Conservation (phyloP, 2,329 filamentous ascomycete genomes). For the Ophiostoma fasciatum region DNA sequence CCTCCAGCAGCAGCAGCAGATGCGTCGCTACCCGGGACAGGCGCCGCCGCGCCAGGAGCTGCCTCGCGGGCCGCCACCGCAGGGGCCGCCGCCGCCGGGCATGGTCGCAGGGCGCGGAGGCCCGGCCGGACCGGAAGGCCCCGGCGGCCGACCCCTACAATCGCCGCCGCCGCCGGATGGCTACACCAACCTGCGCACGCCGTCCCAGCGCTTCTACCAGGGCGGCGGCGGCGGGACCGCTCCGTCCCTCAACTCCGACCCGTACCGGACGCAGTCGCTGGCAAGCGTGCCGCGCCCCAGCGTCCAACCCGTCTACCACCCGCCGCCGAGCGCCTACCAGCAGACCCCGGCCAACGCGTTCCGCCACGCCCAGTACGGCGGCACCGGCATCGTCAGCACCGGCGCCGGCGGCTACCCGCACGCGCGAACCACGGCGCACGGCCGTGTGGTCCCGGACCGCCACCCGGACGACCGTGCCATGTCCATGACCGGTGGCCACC, state of each 20-base stretch:
- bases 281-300: constrained; percentile 49
- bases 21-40: constrained; percentile 29
- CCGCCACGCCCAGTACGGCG: constrained; percentile 60
- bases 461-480: constrained; percentile 77
- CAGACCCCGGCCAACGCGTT: constrained; percentile 58
- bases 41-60: constrained; percentile 12
- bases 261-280: constrained; percentile 86
- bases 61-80: too few relatives aligned
- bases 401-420: constrained; percentile 18
- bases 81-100: constrained; percentile 12
- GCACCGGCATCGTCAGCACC: constrained; percentile 25
- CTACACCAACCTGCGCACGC: constrained; percentile 27
- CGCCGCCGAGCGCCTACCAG: constrained; percentile 45
- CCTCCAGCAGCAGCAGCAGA: constrained; percentile 31
- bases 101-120: constrained; percentile 1
- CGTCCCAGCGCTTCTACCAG: constrained; percentile 46
- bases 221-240: constrained; percentile 42
- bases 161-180: constrained; percentile 20
- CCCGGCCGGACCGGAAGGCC: constrained; percentile 10
- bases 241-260: constrained; percentile 68
- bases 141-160: constrained; percentile 8
- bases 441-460: constrained; percentile 78
- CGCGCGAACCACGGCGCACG: constrained; percentile 77
- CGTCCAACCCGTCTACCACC: constrained; percentile 52
- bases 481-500: constrained; percentile 70